Conservation (phyloP, 345 rosid species). For the Citrus unshiu region DNA sequence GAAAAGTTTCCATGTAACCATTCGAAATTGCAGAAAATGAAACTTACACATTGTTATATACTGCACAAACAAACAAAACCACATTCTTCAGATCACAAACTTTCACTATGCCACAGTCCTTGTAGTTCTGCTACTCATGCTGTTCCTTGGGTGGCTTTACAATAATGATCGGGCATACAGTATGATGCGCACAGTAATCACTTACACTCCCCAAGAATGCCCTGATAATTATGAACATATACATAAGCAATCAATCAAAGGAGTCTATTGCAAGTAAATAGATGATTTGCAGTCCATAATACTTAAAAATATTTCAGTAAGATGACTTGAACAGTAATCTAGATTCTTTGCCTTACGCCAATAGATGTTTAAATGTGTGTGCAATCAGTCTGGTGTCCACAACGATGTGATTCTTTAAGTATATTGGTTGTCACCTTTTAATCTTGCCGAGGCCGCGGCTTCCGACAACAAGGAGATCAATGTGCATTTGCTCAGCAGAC, state of each 20-base stretch:
- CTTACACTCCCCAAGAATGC: conserved; percentile 79
- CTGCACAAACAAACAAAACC: background rate
- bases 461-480: conserved; percentile 65
- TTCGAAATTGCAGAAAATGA: background rate
- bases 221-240: conserved; percentile 25
- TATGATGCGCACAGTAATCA: conserved; percentile 71
- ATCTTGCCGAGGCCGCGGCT: conserved; percentile 78
- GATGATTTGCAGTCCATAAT: background rate
- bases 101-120: background rate
- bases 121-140: background rate
- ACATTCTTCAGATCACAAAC: background rate
- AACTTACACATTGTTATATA: background rate
- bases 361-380: background rate
- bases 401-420: background rate
- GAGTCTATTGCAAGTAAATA: background rate
- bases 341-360: background rate
- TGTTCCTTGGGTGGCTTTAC: conserved; percentile 52
- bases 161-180: conserved; percentile 61
- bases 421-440: conserved; percentile 23
- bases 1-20: background rate
- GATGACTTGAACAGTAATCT: background rate
- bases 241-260: background rate
- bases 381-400: background rate
- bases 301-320: background rate
- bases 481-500: conserved; percentile 53